Base-by-base conservation (phyloP, 257 asterid genomes). In the Solanum clarkiae region DNA sequence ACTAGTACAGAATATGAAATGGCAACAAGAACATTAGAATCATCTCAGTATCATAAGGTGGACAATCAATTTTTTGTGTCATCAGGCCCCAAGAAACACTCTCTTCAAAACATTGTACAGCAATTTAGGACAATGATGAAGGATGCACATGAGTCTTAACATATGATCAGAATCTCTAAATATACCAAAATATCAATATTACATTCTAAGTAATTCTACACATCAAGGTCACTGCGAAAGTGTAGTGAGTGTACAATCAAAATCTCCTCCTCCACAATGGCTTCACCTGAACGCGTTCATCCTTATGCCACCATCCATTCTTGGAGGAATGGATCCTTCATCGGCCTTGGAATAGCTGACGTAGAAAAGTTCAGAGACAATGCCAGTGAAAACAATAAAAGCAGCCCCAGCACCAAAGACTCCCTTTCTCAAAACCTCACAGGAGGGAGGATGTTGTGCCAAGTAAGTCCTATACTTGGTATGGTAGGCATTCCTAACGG, bases 351-450 rank as follows among this genome's bases (percentile, higher is more conserved):
- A 90, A 82, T 90, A 93, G 88, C 91, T 91, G 29, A 88, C 94
- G 1, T 94, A 94, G 79, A 87, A 95, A 45, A 95, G 91, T 89
- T 91, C 92, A 55, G 98, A 95, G 47, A 90, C 47, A 53, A 93
- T 88, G 77, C 96, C 95, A 0, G 98, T 95, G 80, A 95, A 89
- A 81, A 95, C 90, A 7, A 94, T 84, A 85, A 95, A 93, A 13
- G 98, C 98, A 40, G 98, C 98, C 18, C 93, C 98, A 9, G 96
- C 97, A 29, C 95, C 98, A 65, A 94, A 95, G 51, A 94, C 92
- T 77, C 98, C 98, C 92, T 89, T 92, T 11, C 98, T 89, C 92
- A 95, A 88, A 24, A 88, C 91, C 91, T 93, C 98, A 56, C 98
- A 95, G 6, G 97, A 88, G n/a, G 93, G 97, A 66, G 96, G 93